Evolutionary conservation across 768 basidiomycete genomes (phyloP).

Genomic region (Candolleomyces efflorescens): DNA sequence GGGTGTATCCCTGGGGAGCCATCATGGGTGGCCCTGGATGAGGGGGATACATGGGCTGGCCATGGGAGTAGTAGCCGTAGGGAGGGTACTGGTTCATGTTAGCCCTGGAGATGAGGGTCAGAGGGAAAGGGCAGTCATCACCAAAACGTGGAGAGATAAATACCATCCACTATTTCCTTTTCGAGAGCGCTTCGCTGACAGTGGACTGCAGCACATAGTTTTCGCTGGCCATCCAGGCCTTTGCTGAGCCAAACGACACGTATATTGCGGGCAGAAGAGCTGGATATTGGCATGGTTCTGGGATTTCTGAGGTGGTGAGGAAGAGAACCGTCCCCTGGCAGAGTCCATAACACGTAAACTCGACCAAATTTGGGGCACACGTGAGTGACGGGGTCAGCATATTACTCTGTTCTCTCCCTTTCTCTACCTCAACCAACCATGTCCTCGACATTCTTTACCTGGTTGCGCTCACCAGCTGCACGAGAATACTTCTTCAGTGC

Average conservation of each 20-base stretch:
- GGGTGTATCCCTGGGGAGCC: slow-evolving; percentile 30
- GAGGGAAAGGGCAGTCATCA: slow-evolving; percentile 11
- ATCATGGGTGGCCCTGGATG: slow-evolving; percentile 21
- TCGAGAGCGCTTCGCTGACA: slow-evolving; percentile 12
- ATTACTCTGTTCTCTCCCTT: slow-evolving; percentile 3
- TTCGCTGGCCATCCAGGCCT: background rate
- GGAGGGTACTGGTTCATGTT: slow-evolving; percentile 32
- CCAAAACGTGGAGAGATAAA: slow-evolving; percentile 12
- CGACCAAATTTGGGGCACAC: slow-evolving; percentile 13
- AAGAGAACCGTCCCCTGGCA: background rate
- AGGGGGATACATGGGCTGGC: slow-evolving; percentile 40
- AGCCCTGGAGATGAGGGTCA: slow-evolving; percentile 6
- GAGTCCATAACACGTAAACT: slow-evolving; percentile 13
- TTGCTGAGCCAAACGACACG: too few species aligned
- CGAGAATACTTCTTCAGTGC: slow-evolving; percentile 93
- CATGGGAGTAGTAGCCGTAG: slow-evolving; percentile 40
- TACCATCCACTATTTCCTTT: slow-evolving; percentile 34
- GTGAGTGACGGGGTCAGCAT: slow-evolving; percentile 3
- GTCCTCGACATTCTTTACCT: slow-evolving; percentile 83
- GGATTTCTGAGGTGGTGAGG: background rate
- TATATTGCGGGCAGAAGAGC: too few species aligned
- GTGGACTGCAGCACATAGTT: background rate
- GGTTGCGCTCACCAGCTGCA: slow-evolving; percentile 89
- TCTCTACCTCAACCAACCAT: slow-evolving; percentile 34
- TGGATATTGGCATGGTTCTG: background rate